A percentile compares a stretch with the other conserved stretches of the same genome.
phyloP scores from a whole-genome alignment of 1,139 yeast species.

The Taphrina sp. region DNA sequence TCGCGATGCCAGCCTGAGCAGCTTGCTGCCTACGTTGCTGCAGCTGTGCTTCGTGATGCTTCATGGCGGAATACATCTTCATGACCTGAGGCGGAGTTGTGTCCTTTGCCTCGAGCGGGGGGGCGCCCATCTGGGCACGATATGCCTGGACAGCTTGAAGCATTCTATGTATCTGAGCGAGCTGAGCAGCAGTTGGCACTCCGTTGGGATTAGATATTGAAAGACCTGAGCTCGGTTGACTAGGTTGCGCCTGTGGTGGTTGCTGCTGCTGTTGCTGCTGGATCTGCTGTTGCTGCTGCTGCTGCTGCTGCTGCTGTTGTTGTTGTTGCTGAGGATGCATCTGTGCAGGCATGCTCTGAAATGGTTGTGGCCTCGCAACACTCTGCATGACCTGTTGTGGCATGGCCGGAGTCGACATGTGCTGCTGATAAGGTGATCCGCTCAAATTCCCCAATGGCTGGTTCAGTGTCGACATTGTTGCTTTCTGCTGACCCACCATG shows the following conservation, averaged over 20 bases:
- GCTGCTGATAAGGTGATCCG: conserved; percentile 14
- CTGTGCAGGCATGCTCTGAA: conserved; percentile 1
- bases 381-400: conserved; percentile 4
- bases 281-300: background rate
- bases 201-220: conserved; percentile 19
- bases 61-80: conserved; percentile 24
- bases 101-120: conserved; percentile 22
- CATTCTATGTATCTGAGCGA: conserved; percentile 10
- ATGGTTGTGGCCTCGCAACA: background rate
- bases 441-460: conserved; percentile 17
- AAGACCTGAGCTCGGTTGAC: background rate
- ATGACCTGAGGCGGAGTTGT: conserved; percentile 27
- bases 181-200: conserved; percentile 20
- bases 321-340: conserved; percentile 11
- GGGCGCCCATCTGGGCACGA: conserved; percentile 13
- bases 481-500: conserved; percentile 5
- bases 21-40: conserved; percentile 10
- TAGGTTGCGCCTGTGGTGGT: background rate
- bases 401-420: background rate
- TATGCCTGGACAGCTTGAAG: conserved; percentile 14
- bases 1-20: background rate
- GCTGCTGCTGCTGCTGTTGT: conserved; percentile 26
- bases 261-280: background rate
- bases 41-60: conserved; percentile 20
- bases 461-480: conserved; percentile 24